phyloP scores from a whole-genome alignment of 768 basidiomycete species.

The Leccinum boreale region DNA sequence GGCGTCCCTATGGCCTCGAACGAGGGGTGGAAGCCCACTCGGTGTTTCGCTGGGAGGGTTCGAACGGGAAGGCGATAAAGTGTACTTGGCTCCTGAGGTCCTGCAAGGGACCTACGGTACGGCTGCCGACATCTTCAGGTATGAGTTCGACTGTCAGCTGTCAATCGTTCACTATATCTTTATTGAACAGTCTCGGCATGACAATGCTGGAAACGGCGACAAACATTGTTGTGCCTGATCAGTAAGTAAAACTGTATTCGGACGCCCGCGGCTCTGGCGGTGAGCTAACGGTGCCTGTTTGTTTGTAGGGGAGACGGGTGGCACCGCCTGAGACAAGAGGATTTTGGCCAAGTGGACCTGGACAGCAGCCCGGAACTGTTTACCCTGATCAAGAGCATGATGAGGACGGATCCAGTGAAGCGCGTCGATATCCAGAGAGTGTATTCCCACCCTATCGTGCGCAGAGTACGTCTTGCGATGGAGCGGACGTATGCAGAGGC shows the following conservation, averaged over 20 bases:
- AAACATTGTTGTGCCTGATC: constrained; percentile 96
- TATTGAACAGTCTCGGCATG: constrained; percentile 77
- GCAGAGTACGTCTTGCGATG: constrained; percentile 63
- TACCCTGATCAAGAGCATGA: constrained; percentile 69
- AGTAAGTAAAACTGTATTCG: constrained; percentile 53
- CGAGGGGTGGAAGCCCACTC: constrained; percentile 33
- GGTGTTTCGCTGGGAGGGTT: constrained; percentile 48
- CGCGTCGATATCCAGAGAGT: constrained; percentile 60
- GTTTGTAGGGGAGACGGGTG: constrained; percentile 80
- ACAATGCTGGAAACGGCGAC: constrained; percentile 92
- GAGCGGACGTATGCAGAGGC: constrained; percentile 41
- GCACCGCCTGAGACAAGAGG: constrained; percentile 89
- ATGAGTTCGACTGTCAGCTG: constrained; percentile 30
- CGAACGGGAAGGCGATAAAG: constrained; percentile 95
- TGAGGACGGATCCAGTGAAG: constrained; percentile 63
- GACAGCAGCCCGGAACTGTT: constrained; percentile 63
- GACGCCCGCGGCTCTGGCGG: not conserved
- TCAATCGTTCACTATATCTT: constrained; percentile 8
- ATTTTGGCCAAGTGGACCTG: constrained; percentile 83
- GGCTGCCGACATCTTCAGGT: constrained; percentile 97
- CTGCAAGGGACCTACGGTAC: constrained; percentile 88
- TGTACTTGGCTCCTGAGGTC: constrained; percentile 96
- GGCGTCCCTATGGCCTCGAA: constrained; percentile 89
- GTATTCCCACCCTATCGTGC: constrained; percentile 59
- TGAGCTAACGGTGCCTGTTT: constrained; percentile 18